Evolutionary conservation across 2,329 filamentous ascomycete species (phyloP).

Genomic region (Fusarium agapanthi): DNA sequence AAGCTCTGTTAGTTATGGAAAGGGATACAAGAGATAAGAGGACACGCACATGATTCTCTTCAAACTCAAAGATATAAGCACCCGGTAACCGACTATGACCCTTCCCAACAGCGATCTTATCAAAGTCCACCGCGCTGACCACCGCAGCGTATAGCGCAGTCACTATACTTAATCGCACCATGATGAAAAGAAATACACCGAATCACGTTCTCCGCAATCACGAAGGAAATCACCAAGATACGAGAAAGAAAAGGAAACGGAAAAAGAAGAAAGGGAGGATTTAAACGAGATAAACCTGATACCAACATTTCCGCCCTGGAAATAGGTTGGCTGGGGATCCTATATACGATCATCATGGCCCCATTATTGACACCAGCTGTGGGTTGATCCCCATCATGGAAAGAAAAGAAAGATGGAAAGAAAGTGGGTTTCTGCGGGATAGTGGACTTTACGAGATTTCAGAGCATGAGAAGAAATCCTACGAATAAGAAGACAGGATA

Average conservation of each 20-base stretch:
- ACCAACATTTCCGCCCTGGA: neutral
- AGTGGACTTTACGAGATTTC: constrained; percentile 18
- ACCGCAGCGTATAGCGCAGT: constrained; percentile 49
- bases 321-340: neutral
- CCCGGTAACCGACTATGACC: constrained; percentile 50
- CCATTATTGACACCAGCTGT: neutral
- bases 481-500: neutral
- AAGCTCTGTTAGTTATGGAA: neutral
- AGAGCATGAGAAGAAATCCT: neutral
- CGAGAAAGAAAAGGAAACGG: neutral
- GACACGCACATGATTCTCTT: constrained; percentile 56
- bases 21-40: accelerated
- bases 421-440: constrained; percentile 22
- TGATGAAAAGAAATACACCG: constrained; percentile 25
- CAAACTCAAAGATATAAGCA: constrained; percentile 63
- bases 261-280: neutral
- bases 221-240: constrained; percentile 3
- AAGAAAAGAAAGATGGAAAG: neutral
- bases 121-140: constrained; percentile 41
- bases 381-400: constrained; percentile 16
- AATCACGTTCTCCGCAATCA: constrained; percentile 17
- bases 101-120: constrained; percentile 35
- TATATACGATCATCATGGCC: constrained; percentile 30
- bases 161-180: constrained; percentile 49
- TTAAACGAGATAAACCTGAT: constrained; percentile 1